phyloP scores from a whole-genome alignment of 208 protist genomes.

The Trypanosomatidae sp. region DNA sequence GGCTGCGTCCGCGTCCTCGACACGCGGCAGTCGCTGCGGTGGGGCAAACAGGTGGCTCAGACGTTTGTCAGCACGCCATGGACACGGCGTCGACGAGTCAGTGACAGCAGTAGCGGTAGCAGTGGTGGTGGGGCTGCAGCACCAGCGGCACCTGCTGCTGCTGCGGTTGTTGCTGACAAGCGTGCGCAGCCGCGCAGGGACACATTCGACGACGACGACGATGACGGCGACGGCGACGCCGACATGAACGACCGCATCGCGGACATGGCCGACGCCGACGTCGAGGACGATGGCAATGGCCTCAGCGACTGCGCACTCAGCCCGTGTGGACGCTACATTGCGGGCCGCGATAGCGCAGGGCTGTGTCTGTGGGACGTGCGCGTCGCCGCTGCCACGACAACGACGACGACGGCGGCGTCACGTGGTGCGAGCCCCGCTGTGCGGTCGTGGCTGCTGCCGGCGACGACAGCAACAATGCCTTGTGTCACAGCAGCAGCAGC shows the following conservation, averaged over 20 bases:
- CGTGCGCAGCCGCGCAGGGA: too few species aligned
- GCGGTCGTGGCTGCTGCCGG: neutral
- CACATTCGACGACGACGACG: too few species aligned
- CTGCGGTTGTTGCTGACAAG: too few species aligned
- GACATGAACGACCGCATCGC: too few species aligned
- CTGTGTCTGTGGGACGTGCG: conserved; percentile 79
- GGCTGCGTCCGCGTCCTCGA: conserved; percentile 71
- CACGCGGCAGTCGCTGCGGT: conserved; percentile 63
- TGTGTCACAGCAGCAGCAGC: too few species aligned
- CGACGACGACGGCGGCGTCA: too few species aligned
- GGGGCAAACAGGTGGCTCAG: conserved; percentile 41
- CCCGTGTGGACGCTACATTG: conserved; percentile 71
- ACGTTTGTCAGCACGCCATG: conserved; percentile 36
- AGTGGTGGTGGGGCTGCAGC: too few species aligned
- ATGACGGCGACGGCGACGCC: too few species aligned
- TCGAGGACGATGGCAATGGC: conserved; percentile 36
- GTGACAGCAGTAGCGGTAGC: too few species aligned
- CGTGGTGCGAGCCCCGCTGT: too few species aligned
- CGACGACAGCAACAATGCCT: neutral
- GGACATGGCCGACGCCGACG: conserved; percentile 8
- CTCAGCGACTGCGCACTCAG: conserved; percentile 73
- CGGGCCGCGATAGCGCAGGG: conserved; percentile 64
- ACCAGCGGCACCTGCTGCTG: too few species aligned
- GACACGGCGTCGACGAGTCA: neutral
- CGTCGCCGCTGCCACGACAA: too few species aligned